Evolutionary conservation across 345 rosid genomes (phyloP).

Genomic region (Bretschneidera sinensis): DNA sequence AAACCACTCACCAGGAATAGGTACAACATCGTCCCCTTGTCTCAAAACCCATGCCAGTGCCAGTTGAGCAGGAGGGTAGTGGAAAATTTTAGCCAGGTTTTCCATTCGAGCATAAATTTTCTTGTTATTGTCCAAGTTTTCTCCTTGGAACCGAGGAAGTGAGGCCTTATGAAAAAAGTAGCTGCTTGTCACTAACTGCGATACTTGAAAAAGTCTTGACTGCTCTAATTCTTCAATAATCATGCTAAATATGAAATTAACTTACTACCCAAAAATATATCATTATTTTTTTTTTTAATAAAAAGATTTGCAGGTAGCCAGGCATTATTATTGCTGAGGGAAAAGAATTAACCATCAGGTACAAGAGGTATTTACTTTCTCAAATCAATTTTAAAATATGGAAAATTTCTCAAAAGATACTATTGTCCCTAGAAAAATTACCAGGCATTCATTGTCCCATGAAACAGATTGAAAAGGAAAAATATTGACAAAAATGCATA

Average conservation of each 20-base stretch:
- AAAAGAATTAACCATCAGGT: too few relatives aligned
- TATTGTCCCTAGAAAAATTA: too few relatives aligned
- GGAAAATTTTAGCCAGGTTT: constrained; percentile 32
- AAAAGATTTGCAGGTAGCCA: too few relatives aligned
- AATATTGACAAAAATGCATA: constrained; percentile 11
- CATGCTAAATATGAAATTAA: too few relatives aligned
- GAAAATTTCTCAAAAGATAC: too few relatives aligned
- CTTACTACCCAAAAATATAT: too few relatives aligned
- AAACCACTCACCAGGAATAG: constrained; percentile 42
- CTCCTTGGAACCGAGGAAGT: constrained; percentile 39
- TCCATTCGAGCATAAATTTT: constrained; percentile 27
- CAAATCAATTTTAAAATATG: too few relatives aligned
- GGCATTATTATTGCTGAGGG: too few relatives aligned
- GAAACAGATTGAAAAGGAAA: neutral
- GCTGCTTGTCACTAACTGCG: neutral
- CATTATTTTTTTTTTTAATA: too few relatives aligned
- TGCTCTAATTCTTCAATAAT: too few relatives aligned
- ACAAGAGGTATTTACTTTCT: too few relatives aligned
- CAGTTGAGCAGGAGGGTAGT: constrained; percentile 41
- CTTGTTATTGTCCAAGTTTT: constrained; percentile 45
- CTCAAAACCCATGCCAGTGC: constrained; percentile 55
- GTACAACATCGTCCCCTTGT: constrained; percentile 43
- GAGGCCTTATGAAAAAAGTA: constrained; percentile 18
- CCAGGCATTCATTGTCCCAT: neutral
- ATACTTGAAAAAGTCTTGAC: too few relatives aligned